These are phyloP conservation scores for Ogataea trehaloabstinens DNA, from an alignment of 805 yeast species.

Conservation along the genomic window DNA sequence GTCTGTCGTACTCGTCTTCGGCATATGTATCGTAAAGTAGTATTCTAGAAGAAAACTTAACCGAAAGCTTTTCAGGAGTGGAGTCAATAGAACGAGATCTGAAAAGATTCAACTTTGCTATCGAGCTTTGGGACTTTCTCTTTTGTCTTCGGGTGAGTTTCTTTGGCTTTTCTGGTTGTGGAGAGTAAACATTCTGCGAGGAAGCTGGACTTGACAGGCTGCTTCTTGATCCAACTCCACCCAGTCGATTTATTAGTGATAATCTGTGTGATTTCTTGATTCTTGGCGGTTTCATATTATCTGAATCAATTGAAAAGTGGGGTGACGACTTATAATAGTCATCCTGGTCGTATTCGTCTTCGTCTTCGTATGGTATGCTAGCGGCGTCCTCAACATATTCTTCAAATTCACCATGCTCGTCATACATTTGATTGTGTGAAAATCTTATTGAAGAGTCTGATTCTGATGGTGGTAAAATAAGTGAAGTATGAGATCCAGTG, in stretches of 20 bases:
- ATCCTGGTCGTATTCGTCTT: neutral
- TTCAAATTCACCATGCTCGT: constrained; percentile 21
- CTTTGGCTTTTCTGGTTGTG: constrained; percentile 17
- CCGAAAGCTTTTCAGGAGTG: constrained; percentile 16
- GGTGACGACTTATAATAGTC: neutral
- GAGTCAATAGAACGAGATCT: constrained; percentile 12
- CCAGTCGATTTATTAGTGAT: constrained; percentile 13
- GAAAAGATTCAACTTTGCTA: constrained; percentile 15
- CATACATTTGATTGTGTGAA: constrained; percentile 6
- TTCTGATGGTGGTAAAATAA: constrained; percentile 18
- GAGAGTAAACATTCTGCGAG: neutral
- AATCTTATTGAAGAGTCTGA: constrained; percentile 4
- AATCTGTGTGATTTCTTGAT: constrained; percentile 17
- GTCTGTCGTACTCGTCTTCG: constrained; percentile 84
- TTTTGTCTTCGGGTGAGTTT: constrained; percentile 14
- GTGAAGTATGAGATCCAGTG: constrained; percentile 33
- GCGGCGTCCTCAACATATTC: constrained; percentile 17
- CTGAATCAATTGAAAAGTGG: neutral
- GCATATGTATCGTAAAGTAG: constrained; percentile 82
- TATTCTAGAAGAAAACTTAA: constrained; percentile 74
- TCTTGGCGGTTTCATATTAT: neutral
- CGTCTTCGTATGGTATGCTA: constrained; percentile 3
- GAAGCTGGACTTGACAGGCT: neutral
- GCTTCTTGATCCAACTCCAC: constrained; percentile 5
- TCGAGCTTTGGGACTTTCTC: constrained; percentile 21